phyloP scores from a whole-genome alignment of 805 yeast species.

The Pichia phayaonensis region DNA sequence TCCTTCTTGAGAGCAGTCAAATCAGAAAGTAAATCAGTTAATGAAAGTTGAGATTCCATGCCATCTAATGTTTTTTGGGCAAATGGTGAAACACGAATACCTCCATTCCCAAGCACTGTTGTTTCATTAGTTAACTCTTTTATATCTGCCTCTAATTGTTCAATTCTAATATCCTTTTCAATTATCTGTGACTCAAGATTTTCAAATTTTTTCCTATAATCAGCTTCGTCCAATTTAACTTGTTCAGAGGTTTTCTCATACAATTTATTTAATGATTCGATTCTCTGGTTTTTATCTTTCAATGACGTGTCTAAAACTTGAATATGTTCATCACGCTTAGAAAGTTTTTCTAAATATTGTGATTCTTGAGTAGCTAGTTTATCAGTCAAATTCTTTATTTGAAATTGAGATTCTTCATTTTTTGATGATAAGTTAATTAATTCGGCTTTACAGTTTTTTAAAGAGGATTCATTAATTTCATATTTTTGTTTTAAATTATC shows the following conservation, averaged over 20 bases:
- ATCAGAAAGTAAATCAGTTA: slow-evolving; percentile 61
- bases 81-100: slow-evolving; percentile 25
- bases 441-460: slow-evolving; percentile 29
- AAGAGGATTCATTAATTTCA: slow-evolving; percentile 19
- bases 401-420: slow-evolving; percentile 36
- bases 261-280: slow-evolving; percentile 44
- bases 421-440: slow-evolving; percentile 31
- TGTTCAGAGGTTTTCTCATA: slow-evolving; percentile 35
- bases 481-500: slow-evolving; percentile 30
- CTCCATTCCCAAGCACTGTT: slow-evolving; percentile 10
- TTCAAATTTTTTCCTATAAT: slow-evolving; percentile 31
- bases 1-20: slow-evolving; percentile 57
- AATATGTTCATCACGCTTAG: slow-evolving; percentile 52
- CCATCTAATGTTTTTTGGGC: slow-evolving; percentile 47
- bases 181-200: slow-evolving; percentile 30
- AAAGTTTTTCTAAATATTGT: slow-evolving; percentile 48
- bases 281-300: slow-evolving; percentile 43
- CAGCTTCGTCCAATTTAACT: slow-evolving; percentile 31
- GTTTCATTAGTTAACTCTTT: slow-evolving; percentile 29
- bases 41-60: slow-evolving; percentile 41
- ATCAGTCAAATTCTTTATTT: slow-evolving; percentile 42
- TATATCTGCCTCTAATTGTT: slow-evolving; percentile 37
- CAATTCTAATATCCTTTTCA: slow-evolving; percentile 31
- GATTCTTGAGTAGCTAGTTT: slow-evolving; percentile 36
- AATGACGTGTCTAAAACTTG: slow-evolving; percentile 49